phyloP scores from a whole-genome alignment of 441 rosid genomes.

The Erodium trifolium region DNA sequence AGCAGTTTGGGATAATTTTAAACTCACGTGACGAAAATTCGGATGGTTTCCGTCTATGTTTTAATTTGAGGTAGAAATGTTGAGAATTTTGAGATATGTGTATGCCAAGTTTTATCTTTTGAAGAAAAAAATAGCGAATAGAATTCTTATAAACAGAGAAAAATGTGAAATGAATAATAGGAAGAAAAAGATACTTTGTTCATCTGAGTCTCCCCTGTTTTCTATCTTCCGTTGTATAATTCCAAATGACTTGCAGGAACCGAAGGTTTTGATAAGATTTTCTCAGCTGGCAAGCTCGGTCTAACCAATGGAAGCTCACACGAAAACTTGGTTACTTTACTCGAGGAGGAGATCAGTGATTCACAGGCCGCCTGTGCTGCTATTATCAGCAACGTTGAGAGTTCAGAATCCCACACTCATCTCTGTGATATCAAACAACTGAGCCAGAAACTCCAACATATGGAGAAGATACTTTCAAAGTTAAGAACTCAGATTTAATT shows the following conservation, averaged over 20 bases:
- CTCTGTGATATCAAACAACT: conserved; percentile 42
- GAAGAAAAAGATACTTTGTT: neutral
- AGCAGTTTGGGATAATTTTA: no score
- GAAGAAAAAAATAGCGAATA: neutral
- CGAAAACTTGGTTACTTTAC: conserved; percentile 36
- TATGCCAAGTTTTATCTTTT: neutral
- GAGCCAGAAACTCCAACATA: conserved; percentile 48
- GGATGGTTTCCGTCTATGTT: no score
- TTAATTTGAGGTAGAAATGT: neutral
- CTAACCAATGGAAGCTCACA: conserved; percentile 21
- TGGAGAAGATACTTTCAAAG: conserved; percentile 54
- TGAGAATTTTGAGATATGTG: neutral
- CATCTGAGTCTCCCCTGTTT: neutral
- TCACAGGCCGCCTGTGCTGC: conserved; percentile 55
- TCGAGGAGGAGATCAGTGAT: conserved; percentile 62
- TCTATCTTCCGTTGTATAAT: neutral
- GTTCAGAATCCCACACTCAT: conserved; percentile 33
- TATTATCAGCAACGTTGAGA: conserved; percentile 31
- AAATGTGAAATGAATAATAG: neutral
- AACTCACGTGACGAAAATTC: no score
- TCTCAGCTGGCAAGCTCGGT: conserved; percentile 44
- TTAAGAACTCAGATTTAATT: conserved; percentile 50
- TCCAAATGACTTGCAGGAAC: conserved; percentile 45
- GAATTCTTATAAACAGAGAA: neutral
- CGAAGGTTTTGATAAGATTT: conserved; percentile 69